Evolutionary conservation across 106 monocot genomes (phyloP), one percentile per base, ranked within the genome.

Genomic region (Apostasia shenzhenica): DNA sequence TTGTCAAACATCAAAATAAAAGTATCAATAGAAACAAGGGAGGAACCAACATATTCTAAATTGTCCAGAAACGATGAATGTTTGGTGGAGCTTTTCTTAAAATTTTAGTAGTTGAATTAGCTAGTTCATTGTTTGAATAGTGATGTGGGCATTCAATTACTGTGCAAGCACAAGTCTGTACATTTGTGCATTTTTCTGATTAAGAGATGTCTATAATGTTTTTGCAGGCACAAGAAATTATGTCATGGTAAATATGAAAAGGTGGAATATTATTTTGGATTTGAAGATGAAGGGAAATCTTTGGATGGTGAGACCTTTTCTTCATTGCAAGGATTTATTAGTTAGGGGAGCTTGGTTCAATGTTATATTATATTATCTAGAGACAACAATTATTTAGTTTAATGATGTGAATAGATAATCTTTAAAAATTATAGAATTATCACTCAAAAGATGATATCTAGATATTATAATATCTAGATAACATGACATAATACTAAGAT

Each of bases 171-270:
- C 26, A 26, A 26, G 26, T 26, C 26, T 26, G n/a, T n/a, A 26
- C 40, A 10, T 59, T 26, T 59, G 37, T 59, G 40, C 40, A 39
- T 59, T 26, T 59, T 39, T 7, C 59, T 39, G 37, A 39, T 59
- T 9, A 3, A n/a, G 44, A 43, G 26, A 26, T 13, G 3, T 7
- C 41, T 45, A 0, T 13, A 7, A 39, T 62, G 4, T 3, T n/a
- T 62, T 45, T 45, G 62, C 44, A 62, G 62, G 62, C 62, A 44
- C 43, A 62, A 62, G 44, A 62, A 45, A 12, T 5, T 12, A 62
- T 62, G 62, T 13, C 7, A 42, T 62, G 62, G 62, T 3, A 45
- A 13, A 62, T 62, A 62, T 62, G 62, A 62, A 62, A 62, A 62
- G 45, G 44, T 62, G 4, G 62, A 45, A 44, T 42, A 62, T 62